Percentiles rank a stretch among this genome's conserved stretches.
Evolutionary conservation across 352 stramenopile genomes (phyloP).

Genomic region (Globisporangium mamillatum): DNA sequence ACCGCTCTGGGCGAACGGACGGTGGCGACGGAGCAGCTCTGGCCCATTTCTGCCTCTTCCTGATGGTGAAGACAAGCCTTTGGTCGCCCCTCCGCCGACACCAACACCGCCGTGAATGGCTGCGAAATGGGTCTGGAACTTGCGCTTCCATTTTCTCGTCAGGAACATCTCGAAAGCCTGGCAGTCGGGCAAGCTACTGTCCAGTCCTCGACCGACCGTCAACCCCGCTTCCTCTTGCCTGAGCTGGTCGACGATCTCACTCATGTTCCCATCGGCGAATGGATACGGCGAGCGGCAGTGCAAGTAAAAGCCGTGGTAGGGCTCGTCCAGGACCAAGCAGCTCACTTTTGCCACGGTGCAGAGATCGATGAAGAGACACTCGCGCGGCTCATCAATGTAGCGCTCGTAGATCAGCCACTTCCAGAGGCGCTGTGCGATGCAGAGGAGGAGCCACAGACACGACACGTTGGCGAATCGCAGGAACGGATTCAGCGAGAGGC

Average conservation of each 20-base stretch:
- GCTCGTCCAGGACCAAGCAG: constrained; percentile 90
- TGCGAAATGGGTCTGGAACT: constrained; percentile 68
- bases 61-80: neutral
- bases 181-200: constrained; percentile 75
- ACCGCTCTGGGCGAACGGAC: constrained; percentile 10
- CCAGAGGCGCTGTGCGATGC: constrained; percentile 79
- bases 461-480: constrained; percentile 89
- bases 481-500: constrained; percentile 72
- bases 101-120: constrained; percentile 26
- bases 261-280: constrained; percentile 92
- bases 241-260: constrained; percentile 89
- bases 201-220: constrained; percentile 80
- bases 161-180: constrained; percentile 93
- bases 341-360: constrained; percentile 94
- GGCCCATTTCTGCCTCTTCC: neutral
- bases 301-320: constrained; percentile 94
- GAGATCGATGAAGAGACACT: constrained; percentile 90
- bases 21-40: constrained; percentile 13
- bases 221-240: constrained; percentile 89
- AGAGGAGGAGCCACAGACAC: constrained; percentile 84
- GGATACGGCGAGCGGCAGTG: constrained; percentile 93
- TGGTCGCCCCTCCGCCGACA: neutral
- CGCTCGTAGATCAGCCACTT: constrained; percentile 87
- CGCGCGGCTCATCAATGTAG: constrained; percentile 64
- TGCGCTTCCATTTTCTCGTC: constrained; percentile 80